Percentiles rank a stretch among this genome's conserved stretches.
Evolutionary conservation across 2,329 filamentous ascomycete genomes (phyloP).

Genomic region (Pseudodiploospora longispora): DNA sequence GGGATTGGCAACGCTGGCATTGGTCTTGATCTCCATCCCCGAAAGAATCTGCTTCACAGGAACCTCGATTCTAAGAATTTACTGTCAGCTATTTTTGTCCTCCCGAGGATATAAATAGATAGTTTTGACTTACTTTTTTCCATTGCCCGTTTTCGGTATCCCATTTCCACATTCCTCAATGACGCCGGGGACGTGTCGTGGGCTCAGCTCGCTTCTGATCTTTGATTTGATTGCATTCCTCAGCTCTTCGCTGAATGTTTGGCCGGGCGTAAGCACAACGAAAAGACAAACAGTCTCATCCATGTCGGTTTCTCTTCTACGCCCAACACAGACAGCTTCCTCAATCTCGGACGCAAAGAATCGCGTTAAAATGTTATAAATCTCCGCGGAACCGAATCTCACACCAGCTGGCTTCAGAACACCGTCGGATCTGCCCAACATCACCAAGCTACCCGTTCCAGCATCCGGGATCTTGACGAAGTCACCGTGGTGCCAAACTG

Average conservation of each 20-base stretch:
- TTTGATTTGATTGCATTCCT: conserved; percentile 55
- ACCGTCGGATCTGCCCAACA: conserved; percentile 88
- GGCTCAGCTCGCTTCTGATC: conserved; percentile 72
- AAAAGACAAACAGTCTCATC: conserved; percentile 90
- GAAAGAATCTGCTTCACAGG: conserved; percentile 95
- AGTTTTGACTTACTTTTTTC: conserved; percentile 68
- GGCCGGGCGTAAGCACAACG: conserved; percentile 61
- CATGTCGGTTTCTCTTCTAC: conserved; percentile 59
- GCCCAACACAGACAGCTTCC: conserved; percentile 81
- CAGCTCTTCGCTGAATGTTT: conserved; percentile 51
- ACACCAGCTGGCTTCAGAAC: conserved; percentile 90
- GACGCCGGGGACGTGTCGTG: conserved; percentile 79
- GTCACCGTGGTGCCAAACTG: conserved; percentile 89
- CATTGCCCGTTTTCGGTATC: conserved; percentile 87
- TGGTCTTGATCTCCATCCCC: conserved; percentile 77
- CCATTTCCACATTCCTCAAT: conserved; percentile 71
- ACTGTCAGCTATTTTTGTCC: neutral
- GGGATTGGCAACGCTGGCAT: conserved; percentile 87
- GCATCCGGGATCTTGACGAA: conserved; percentile 65
- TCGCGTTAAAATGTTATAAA: conserved; percentile 86
- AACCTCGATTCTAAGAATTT: conserved; percentile 64
- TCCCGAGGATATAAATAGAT: neutral
- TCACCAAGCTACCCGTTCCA: conserved; percentile 68
- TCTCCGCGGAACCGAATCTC: conserved; percentile 87
- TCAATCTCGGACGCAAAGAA: conserved; percentile 72